Conservation (phyloP, 2,329 filamentous ascomycete species). For the Exserohilum rostratum region DNA sequence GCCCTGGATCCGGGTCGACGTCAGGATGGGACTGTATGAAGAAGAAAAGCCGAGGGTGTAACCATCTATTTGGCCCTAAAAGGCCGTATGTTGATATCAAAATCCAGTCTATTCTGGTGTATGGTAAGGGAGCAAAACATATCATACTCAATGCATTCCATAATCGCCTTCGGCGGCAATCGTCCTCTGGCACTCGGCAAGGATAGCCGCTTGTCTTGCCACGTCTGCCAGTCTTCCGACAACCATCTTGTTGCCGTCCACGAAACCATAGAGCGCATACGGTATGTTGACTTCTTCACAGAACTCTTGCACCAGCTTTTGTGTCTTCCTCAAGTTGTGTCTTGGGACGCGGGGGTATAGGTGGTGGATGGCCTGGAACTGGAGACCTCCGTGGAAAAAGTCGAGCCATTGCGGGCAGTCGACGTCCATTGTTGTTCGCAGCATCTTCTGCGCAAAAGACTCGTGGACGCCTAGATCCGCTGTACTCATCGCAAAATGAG, state of each 20-base stretch:
- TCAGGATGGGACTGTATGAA: background rate
- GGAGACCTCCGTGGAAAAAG: slow-evolving; percentile 73
- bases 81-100: background rate
- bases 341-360: slow-evolving; percentile 71
- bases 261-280: slow-evolving; percentile 67
- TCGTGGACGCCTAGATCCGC: slow-evolving; percentile 68
- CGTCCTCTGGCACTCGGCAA: slow-evolving; percentile 61
- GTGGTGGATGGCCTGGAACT: slow-evolving; percentile 76
- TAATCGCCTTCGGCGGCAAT: slow-evolving; percentile 46
- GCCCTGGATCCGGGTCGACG: background rate
- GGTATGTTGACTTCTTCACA: slow-evolving; percentile 68
- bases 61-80: background rate
- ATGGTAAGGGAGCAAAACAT: background rate
- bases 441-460: slow-evolving; percentile 71
- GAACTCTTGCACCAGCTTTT: slow-evolving; percentile 66
- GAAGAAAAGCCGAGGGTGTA: background rate
- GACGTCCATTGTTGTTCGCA: slow-evolving; percentile 76
- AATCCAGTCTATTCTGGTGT: background rate
- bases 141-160: slow-evolving; percentile 28
- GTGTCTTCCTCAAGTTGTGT: slow-evolving; percentile 68
- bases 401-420: slow-evolving; percentile 75
- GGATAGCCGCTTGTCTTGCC: slow-evolving; percentile 64
- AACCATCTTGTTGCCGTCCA: slow-evolving; percentile 66
- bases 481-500: slow-evolving; percentile 75
- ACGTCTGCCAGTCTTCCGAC: slow-evolving; percentile 63